Conservation (phyloP, 345 rosid species). For the Rhodamnia rubescens region DNA sequence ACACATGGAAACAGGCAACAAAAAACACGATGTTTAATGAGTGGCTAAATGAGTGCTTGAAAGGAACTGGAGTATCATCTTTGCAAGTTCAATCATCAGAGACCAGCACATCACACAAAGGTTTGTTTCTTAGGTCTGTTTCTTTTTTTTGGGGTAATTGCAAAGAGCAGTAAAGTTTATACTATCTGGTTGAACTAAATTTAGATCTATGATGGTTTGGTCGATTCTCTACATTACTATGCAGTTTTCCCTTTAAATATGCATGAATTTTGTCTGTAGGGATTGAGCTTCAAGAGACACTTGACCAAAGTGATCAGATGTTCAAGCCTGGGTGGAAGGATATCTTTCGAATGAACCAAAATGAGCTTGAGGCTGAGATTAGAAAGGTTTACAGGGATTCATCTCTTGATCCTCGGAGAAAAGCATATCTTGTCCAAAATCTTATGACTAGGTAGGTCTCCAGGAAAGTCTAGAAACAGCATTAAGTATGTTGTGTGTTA, state of each 20-base stretch:
- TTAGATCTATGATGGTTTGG: background rate
- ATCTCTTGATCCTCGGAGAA: slow-evolving; percentile 61
- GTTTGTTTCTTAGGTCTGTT: slow-evolving; percentile 2
- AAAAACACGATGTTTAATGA: slow-evolving; percentile 91
- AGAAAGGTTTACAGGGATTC: slow-evolving; percentile 55
- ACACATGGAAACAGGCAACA: slow-evolving; percentile 92
- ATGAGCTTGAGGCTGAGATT: slow-evolving; percentile 64
- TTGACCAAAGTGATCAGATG: slow-evolving; percentile 57
- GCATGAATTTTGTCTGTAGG: slow-evolving; percentile 12
- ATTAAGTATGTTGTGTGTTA: background rate
- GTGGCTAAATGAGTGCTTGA: slow-evolving; percentile 86
- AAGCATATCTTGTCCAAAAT: slow-evolving; percentile 57
- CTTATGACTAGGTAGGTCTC: slow-evolving; percentile 50
- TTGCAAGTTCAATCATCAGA: slow-evolving; percentile 30
- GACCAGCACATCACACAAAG: slow-evolving; percentile 30
- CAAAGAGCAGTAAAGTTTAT: background rate
- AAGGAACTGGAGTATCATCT: slow-evolving; percentile 38
- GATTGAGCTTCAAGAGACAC: slow-evolving; percentile 39
- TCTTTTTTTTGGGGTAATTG: background rate
- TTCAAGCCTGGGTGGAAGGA: slow-evolving; percentile 98
- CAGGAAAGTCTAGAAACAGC: background rate
- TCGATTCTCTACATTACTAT: background rate
- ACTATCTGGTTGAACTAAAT: background rate
- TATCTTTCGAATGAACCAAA: slow-evolving; percentile 80
- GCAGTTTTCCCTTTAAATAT: background rate